A percentile compares a stretch with the other conserved stretches of the same genome.
Evolutionary conservation across 192 early-diverging fungal genomes (phyloP).

Genomic region (Backusella macrospora): DNA sequence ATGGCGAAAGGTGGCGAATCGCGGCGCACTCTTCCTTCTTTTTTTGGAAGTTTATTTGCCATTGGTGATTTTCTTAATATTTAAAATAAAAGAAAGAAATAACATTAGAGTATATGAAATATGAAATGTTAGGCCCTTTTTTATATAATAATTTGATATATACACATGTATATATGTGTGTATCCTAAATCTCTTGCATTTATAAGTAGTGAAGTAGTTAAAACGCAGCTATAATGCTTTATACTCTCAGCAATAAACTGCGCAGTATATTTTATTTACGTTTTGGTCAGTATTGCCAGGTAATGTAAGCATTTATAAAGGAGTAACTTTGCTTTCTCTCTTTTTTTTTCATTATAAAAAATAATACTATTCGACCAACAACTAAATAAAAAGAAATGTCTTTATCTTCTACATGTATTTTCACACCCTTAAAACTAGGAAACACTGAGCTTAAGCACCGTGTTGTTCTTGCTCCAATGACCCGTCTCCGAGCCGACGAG

Average conservation of each 20-base stretch:
- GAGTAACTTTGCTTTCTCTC: background rate
- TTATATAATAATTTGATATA: no score
- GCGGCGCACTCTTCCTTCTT: background rate
- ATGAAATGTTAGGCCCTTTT: no score
- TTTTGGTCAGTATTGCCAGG: no score
- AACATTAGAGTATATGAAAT: no score
- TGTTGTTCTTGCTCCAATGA: constrained; percentile 28
- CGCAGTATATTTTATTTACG: no score
- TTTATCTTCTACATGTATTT: constrained; percentile 21
- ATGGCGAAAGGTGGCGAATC: background rate
- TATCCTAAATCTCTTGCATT: no score
- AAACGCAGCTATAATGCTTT: no score
- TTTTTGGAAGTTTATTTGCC: background rate
- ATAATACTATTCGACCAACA: background rate
- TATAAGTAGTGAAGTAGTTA: no score
- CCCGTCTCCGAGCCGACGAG: constrained; percentile 25
- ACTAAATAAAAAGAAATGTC: background rate
- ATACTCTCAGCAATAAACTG: no score
- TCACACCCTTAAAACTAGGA: constrained; percentile 29
- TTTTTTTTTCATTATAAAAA: background rate
- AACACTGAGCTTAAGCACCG: constrained; percentile 16
- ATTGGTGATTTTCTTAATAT: background rate
- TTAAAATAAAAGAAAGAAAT: background rate
- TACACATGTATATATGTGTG: no score
- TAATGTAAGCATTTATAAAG: no score